A percentile compares a stretch with the other conserved stretches of the same genome.
phyloP scores from a whole-genome alignment of 2,329 filamentous ascomycete species.

The Colletotrichum sp. region DNA sequence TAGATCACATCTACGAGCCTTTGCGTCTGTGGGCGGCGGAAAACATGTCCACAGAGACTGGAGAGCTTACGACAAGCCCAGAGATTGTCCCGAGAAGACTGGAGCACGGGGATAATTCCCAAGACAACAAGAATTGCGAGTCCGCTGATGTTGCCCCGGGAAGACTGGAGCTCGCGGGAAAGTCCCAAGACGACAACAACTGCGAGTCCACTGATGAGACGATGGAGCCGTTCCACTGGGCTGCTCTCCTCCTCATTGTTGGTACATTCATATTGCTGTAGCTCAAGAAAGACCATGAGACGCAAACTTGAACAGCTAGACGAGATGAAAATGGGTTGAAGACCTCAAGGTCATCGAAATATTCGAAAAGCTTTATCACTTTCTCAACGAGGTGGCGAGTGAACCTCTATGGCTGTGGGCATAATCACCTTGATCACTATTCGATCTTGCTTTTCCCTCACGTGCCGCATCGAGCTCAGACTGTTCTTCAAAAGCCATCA shows the following conservation, averaged over 20 bases:
- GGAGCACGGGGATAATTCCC: background rate
- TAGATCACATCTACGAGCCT: background rate
- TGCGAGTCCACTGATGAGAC: background rate
- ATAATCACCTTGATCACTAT: background rate
- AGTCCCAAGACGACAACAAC: background rate
- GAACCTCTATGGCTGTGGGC: background rate
- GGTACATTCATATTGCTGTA: background rate
- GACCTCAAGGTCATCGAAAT: background rate
- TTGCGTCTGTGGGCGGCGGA: background rate
- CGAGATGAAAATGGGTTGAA: background rate
- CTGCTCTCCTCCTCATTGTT: background rate
- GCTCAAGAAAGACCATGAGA: background rate
- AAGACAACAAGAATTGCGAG: background rate
- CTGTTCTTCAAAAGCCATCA: background rate
- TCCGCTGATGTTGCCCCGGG: background rate
- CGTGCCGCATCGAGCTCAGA: background rate
- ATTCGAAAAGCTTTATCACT: background rate
- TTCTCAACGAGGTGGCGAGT: background rate
- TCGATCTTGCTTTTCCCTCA: background rate
- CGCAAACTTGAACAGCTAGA: fast-evolving
- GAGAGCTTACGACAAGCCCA: background rate
- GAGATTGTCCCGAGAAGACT: background rate
- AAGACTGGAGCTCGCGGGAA: background rate
- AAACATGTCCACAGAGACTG: background rate
- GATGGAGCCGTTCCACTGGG: background rate